Conservation (phyloP, 225 moss, liverwort and hornwort genomes). For the Polytrichum formosum region DNA sequence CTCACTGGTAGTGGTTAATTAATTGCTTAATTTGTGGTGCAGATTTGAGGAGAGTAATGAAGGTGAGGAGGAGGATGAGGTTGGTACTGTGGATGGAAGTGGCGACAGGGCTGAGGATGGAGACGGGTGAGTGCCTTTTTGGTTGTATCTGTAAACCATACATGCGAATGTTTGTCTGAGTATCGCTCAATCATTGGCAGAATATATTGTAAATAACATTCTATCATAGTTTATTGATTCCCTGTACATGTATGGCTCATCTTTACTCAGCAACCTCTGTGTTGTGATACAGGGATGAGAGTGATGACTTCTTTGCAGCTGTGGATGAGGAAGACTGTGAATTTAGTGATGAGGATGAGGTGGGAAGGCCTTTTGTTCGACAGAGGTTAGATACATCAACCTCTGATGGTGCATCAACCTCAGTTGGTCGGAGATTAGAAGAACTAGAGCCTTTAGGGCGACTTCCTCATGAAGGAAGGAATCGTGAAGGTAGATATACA, state of each 20-base stretch:
- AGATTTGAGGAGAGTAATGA: constrained; percentile 10
- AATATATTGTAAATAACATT: too few species aligned
- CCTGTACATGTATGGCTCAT: too few species aligned
- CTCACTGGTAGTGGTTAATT: background rate
- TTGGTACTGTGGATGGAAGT: constrained; percentile 17
- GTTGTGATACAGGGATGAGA: constrained; percentile 27
- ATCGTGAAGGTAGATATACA: constrained; percentile 17
- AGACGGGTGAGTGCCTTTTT: constrained; percentile 29
- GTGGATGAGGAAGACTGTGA: constrained; percentile 31
- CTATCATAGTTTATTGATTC: too few species aligned
- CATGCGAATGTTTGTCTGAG: too few species aligned
- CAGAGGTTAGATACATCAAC: constrained; percentile 25
- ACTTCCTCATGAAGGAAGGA: constrained; percentile 27
- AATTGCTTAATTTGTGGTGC: background rate
- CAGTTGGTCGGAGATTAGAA: constrained; percentile 30
- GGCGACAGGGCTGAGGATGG: constrained; percentile 25
- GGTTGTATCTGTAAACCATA: too few species aligned
- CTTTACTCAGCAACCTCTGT: too few species aligned
- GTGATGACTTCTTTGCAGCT: constrained; percentile 35
- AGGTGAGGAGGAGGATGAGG: constrained; percentile 34
- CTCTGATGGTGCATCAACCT: background rate
- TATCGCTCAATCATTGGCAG: too few species aligned
- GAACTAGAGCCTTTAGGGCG: constrained; percentile 15
- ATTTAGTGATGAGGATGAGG: constrained; percentile 26
- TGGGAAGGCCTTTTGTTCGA: constrained; percentile 37